Evolutionary conservation across 768 basidiomycete species (phyloP), one percentile per base, ranked within the genome.

Genomic region (Cystofilobasidium capitatum): DNA sequence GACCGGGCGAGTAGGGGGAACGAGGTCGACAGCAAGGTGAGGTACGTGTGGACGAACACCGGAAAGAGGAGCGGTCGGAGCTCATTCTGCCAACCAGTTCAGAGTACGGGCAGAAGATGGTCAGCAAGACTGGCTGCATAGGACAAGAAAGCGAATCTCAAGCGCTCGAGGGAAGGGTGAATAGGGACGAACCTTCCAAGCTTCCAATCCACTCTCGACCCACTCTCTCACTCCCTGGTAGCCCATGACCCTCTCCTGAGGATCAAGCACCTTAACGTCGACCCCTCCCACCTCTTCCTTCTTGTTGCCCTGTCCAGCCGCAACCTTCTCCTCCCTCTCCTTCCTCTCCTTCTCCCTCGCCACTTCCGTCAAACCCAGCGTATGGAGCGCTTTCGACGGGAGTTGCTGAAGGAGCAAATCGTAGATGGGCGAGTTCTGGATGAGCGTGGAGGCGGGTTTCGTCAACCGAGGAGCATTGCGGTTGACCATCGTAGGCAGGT

Each of bases 41-140:
- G 81, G 76, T 94, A 97, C 75, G 97, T 97, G 77, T 99, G 91
- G 59, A 89, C 91, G 75, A 97, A 98, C 70, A 99, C 88, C 3
- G 96, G 96, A 74, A 92, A 96, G 20, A 96, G 79, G 40, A 99
- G 87, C 54, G 90, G 92, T 54, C 88, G 83, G 72, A 99, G 88
- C 77, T 99, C 93, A 64, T 91, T 90, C 88, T 98, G 75, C 24
- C 62, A 29, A 55, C 36, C 16, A 54, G 7, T 58, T 5, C 14
- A 39, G 35, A 35, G 24, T n/a, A n/a, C n/a, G n/a, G n/a, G n/a
- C n/a, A n/a, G n/a, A 24, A 16, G 26, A 20, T 39, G 5, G 3
- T 22, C 42, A 47, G 44, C 8, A 1, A 7, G 14, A 47, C 26
- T 20, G 33, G 17, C 36, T 33, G 22, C 37, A 16, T 20, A 39